phyloP scores from a whole-genome alignment of 1,139 yeast genomes.

The Debaryomyces psychrophilus region DNA sequence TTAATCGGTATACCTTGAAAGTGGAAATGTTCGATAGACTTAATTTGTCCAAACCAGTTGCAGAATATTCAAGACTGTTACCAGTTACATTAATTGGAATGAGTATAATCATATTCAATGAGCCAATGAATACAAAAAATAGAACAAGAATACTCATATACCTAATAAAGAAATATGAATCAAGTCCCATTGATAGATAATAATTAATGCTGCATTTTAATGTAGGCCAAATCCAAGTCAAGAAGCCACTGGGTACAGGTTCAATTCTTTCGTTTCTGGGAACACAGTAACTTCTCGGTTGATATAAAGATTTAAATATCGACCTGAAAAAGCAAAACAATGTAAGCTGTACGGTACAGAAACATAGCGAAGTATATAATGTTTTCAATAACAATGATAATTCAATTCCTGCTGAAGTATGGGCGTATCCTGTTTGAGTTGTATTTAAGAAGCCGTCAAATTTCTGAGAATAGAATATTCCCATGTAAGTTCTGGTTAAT shows the following conservation, averaged over 20 bases:
- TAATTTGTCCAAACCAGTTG: constrained; percentile 57
- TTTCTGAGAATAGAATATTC: constrained; percentile 27
- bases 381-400: constrained; percentile 48
- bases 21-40: constrained; percentile 65
- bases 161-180: constrained; percentile 64
- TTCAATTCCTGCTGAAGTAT: constrained; percentile 44
- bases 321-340: constrained; percentile 56
- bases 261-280: constrained; percentile 42
- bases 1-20: constrained; percentile 45
- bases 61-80: constrained; percentile 28
- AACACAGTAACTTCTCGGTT: constrained; percentile 54
- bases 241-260: constrained; percentile 42
- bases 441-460: constrained; percentile 52
- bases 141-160: constrained; percentile 51
- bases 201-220: constrained; percentile 40
- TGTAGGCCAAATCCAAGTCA: constrained; percentile 54
- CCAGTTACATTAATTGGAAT: constrained; percentile 61
- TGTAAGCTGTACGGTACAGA: constrained; percentile 55
- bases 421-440: constrained; percentile 60
- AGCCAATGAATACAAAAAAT: constrained; percentile 53
- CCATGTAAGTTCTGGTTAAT: constrained; percentile 31
- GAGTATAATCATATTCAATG: constrained; percentile 54
- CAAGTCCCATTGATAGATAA: constrained; percentile 58
- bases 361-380: constrained; percentile 51
- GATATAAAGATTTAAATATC: constrained; percentile 53